phyloP scores from a whole-genome alignment of 164 flowering plant species.

The Nymphaea colorata region DNA sequence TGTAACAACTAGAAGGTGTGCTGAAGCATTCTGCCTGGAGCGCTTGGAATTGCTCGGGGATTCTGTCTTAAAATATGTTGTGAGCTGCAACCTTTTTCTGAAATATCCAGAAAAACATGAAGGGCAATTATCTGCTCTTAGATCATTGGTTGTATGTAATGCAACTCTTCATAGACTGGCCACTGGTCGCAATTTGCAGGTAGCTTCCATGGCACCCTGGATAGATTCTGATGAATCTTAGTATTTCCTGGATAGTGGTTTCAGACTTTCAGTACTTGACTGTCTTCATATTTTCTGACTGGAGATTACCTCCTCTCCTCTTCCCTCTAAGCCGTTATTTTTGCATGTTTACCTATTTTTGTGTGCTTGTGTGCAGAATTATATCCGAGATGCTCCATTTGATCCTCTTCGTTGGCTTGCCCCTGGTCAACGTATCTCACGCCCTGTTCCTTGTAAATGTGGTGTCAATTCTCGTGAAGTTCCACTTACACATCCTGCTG shows the following conservation, averaged over 20 bases:
- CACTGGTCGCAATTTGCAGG: slow-evolving; percentile 58
- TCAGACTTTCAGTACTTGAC: background rate
- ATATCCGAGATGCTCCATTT: slow-evolving; percentile 72
- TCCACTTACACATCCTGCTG: slow-evolving; percentile 41
- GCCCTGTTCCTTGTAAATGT: slow-evolving; percentile 53
- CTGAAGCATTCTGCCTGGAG: slow-evolving; percentile 80
- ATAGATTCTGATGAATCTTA: background rate
- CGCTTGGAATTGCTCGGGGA: slow-evolving; percentile 95
- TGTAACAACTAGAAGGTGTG: slow-evolving; percentile 66
- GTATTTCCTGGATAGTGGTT: background rate
- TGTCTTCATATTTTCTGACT: background rate
- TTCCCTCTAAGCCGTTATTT: background rate
- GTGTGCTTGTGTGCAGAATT: slow-evolving; percentile 30
- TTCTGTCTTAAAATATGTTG: slow-evolving; percentile 79
- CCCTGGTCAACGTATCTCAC: slow-evolving; percentile 68
- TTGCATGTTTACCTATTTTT: background rate
- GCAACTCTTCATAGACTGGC: slow-evolving; percentile 66
- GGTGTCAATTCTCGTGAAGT: slow-evolving; percentile 62
- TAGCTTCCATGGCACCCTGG: slow-evolving; percentile 5
- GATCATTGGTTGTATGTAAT: slow-evolving; percentile 55
- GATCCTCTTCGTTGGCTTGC: slow-evolving; percentile 93
- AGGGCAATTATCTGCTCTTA: slow-evolving; percentile 50
- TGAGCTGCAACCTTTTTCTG: slow-evolving; percentile 73
- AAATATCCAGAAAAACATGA: slow-evolving; percentile 66
- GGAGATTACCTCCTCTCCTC: background rate